phyloP scores from a whole-genome alignment of 2,329 filamentous ascomycete species.

The Botrytis medusae region DNA sequence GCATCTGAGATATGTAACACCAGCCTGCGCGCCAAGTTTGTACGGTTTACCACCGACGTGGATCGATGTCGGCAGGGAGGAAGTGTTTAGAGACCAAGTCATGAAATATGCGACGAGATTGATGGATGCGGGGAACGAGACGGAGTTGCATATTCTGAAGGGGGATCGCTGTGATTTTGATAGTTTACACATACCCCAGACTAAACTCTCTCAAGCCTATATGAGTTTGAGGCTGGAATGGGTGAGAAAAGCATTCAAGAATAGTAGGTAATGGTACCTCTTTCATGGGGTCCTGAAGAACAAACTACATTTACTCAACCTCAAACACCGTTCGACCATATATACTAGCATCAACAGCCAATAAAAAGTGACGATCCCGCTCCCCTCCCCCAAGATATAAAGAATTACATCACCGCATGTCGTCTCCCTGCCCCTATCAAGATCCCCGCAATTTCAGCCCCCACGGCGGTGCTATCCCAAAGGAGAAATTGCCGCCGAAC shows the following conservation, averaged over 20 bases:
- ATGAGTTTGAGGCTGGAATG: background rate
- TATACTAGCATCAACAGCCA: no score
- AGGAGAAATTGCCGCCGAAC: constrained; percentile 1
- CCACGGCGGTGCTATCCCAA: constrained; percentile 5
- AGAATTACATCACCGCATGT: background rate
- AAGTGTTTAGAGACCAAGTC: constrained; percentile 42
- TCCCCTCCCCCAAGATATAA: background rate
- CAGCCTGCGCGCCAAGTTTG: constrained; percentile 38
- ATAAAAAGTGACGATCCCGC: background rate
- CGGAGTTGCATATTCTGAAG: constrained; percentile 42
- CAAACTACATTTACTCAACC: no score
- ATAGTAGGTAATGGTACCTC: no score
- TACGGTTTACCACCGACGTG: constrained; percentile 39
- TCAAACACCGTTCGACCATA: background rate
- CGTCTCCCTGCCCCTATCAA: background rate
- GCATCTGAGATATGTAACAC: constrained; percentile 40
- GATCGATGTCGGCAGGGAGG: constrained; percentile 41
- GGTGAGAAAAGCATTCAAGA: background rate
- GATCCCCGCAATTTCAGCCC: constrained; percentile 12
- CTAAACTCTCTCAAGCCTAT: constrained; percentile 2
- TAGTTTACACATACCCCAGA: background rate
- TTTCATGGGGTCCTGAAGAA: background rate
- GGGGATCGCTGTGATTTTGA: constrained; percentile 30
- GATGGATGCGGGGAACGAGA: constrained; percentile 40
- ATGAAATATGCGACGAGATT: constrained; percentile 41